These are phyloP conservation scores for Colletotrichum salicis DNA, from an alignment of 2,329 filamentous ascomycete genomes.

Conservation along the genomic window DNA sequence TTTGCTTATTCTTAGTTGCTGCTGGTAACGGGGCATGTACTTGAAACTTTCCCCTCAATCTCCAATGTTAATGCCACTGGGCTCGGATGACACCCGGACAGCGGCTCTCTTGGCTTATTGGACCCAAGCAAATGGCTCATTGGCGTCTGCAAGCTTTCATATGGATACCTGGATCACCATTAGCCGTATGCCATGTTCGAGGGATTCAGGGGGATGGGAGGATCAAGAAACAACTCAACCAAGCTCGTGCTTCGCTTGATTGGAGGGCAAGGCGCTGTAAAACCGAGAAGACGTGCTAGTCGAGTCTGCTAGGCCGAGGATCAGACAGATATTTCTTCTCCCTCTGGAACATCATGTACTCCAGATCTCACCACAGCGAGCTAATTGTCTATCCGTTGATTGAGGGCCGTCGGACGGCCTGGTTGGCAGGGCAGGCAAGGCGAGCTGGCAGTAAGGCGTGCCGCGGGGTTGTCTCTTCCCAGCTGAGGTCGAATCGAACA, in stretches of 20 bases:
- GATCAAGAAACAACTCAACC: constrained; percentile 9
- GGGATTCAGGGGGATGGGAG: not conserved
- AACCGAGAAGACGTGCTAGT: not conserved
- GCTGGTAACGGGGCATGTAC: not conserved
- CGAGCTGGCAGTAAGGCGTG: not conserved
- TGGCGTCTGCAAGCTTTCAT: constrained; percentile 1
- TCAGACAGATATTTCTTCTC: constrained; percentile 15
- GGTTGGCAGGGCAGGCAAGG: not conserved
- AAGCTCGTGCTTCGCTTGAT: constrained; percentile 17
- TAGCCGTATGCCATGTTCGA: constrained; percentile 1
- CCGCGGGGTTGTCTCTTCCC: constrained; percentile 11
- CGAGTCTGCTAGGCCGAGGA: not conserved
- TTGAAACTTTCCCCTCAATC: constrained; percentile 1
- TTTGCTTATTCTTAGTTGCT: constrained; percentile 17
- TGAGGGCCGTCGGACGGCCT: not conserved
- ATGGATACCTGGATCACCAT: constrained; percentile 9
- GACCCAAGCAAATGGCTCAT: constrained; percentile 25
- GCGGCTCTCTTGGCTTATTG: constrained; percentile 4
- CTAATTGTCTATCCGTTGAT: not conserved
- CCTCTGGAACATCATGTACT: constrained; percentile 4
- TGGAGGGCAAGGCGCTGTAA: constrained; percentile 3
- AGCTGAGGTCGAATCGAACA: not conserved
- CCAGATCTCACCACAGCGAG: not conserved
- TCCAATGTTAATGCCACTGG: not conserved
- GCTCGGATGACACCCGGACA: not conserved